Evolutionary conservation across 2,329 filamentous ascomycete genomes (phyloP).

Genomic region (Diplodia sapinea): DNA sequence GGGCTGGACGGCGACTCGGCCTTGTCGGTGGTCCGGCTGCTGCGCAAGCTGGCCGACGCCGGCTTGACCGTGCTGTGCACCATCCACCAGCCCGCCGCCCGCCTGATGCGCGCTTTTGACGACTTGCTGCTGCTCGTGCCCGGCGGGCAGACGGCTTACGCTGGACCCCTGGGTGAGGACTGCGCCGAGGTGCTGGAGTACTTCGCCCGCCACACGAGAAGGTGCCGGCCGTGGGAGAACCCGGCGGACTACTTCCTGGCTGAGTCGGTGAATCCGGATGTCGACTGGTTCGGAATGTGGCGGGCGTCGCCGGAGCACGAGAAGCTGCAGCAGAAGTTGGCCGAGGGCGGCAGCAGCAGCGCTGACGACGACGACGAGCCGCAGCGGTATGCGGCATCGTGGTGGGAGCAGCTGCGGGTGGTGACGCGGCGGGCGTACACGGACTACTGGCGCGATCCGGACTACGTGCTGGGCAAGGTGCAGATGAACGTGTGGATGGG

Average conservation of each 20-base stretch:
- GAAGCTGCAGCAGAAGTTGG: background rate
- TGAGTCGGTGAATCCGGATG: background rate
- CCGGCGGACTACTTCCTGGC: constrained; percentile 64
- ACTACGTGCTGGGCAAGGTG: background rate
- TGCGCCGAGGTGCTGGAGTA: constrained; percentile 50
- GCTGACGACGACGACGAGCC: background rate
- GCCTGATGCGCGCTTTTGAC: constrained; percentile 55
- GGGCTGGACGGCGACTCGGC: constrained; percentile 46
- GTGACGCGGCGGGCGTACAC: background rate
- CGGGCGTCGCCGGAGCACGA: background rate
- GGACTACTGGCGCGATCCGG: background rate
- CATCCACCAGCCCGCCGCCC: constrained; percentile 54
- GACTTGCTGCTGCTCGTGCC: constrained; percentile 51
- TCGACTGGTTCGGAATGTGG: background rate
- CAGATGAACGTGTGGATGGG: background rate
- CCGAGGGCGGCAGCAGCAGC: too few relatives aligned
- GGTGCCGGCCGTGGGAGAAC: constrained; percentile 67
- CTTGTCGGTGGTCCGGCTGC: constrained; percentile 68
- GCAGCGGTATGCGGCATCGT: background rate
- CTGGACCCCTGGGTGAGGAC: constrained; percentile 54
- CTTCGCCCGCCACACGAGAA: constrained; percentile 69
- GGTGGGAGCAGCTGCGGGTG: background rate
- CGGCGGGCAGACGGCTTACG: constrained; percentile 47
- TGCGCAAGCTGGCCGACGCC: constrained; percentile 63
- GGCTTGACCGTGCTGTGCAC: constrained; percentile 56